Percentiles rank a stretch among this genome's conserved stretches.
Evolutionary conservation across 108 stramenopile genomes (phyloP).

Genomic region (Pseudonitzschia pungens): DNA sequence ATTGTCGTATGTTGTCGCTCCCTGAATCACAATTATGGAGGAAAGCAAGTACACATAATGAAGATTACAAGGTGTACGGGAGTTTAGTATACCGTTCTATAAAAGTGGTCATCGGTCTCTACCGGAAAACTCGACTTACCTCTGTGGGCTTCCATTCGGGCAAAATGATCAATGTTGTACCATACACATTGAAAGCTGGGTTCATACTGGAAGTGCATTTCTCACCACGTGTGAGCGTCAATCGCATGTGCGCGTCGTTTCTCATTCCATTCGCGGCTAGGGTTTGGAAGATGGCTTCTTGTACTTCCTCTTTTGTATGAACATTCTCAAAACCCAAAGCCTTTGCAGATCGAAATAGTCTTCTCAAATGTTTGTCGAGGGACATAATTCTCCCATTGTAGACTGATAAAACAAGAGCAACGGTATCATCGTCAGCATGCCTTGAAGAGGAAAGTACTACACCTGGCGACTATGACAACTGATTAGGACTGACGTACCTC

Average conservation of each 20-base stretch:
- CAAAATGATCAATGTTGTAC: conserved; percentile 83
- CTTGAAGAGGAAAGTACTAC: not conserved
- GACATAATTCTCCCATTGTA: conserved; percentile 83
- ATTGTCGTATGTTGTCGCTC: conserved; percentile 90
- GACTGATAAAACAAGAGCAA: conserved; percentile 30
- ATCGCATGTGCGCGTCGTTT: conserved; percentile 88
- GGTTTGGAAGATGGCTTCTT: conserved; percentile 87
- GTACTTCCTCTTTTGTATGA: conserved; percentile 75
- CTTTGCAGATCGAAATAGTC: conserved; percentile 86
- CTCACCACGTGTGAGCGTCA: conserved; percentile 90
- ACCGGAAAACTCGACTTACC: conserved; percentile 15
- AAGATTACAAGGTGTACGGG: not conserved
- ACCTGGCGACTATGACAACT: not conserved
- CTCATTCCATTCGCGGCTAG: conserved; percentile 93
- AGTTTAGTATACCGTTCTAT: not conserved
- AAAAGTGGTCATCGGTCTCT: too few relatives aligned
- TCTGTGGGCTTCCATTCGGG: conserved; percentile 92
- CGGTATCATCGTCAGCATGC: not conserved
- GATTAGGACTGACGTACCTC: conserved; percentile 22
- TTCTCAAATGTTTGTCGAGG: conserved; percentile 82
- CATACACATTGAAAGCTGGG: conserved; percentile 91
- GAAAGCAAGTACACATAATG: not conserved
- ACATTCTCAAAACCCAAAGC: conserved; percentile 87
- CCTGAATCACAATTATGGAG: conserved; percentile 16
- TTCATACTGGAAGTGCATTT: conserved; percentile 91